phyloP scores from a whole-genome alignment of 495 filamentous ascomycete species.

The Neurospora hispaniola region DNA sequence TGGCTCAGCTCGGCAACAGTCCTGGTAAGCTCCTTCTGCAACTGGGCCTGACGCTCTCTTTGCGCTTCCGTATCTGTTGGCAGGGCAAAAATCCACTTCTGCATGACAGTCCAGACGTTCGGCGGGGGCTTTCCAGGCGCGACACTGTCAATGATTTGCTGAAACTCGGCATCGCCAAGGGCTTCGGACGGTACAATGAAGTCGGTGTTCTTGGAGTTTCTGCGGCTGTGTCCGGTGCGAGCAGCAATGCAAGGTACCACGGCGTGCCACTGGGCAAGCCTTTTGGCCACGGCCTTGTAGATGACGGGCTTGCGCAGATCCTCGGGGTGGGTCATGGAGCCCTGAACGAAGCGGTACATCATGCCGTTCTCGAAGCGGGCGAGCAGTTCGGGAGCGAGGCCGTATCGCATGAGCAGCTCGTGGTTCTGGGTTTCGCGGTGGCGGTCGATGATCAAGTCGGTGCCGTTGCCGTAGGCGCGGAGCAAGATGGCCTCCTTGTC shows the following conservation, averaged over 20 bases:
- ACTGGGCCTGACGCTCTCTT: conserved; percentile 46
- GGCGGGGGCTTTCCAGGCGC: conserved; percentile 54
- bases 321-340: conserved; percentile 63
- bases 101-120: conserved; percentile 87
- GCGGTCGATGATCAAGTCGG: conserved; percentile 91
- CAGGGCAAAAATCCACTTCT: conserved; percentile 88
- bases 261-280: conserved; percentile 90
- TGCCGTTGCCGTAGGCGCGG: conserved; percentile 89
- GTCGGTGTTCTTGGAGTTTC: conserved; percentile 19
- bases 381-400: conserved; percentile 75
- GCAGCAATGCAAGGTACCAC: conserved; percentile 51
- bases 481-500: conserved; percentile 84
- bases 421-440: conserved; percentile 66
- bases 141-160: conserved; percentile 42
- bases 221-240: conserved; percentile 26
- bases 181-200: conserved; percentile 6
- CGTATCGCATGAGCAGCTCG: conserved; percentile 61
- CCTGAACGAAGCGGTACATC: conserved; percentile 82
- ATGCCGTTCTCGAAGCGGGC: conserved; percentile 95
- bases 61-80: conserved; percentile 60
- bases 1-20: conserved; percentile 61
- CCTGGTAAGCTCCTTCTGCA: conserved; percentile 66
- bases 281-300: conserved; percentile 72
- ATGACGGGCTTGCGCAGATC: conserved; percentile 62
- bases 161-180: conserved; percentile 23